Evolutionary conservation across 306 rosid genomes (phyloP).

Genomic region (Casuarina glauca): DNA sequence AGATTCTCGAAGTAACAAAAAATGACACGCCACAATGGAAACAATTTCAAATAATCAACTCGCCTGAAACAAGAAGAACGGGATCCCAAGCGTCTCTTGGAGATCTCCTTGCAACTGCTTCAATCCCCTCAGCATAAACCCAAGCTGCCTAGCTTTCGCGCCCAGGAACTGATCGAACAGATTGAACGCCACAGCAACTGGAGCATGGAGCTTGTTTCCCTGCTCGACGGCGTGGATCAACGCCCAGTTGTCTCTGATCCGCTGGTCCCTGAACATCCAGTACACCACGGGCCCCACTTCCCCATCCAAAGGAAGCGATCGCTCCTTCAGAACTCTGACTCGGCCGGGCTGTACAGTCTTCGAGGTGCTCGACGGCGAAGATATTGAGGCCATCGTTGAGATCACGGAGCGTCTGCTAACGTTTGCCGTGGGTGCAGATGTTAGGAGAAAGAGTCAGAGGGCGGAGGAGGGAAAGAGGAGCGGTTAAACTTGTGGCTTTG

Average conservation of each 20-base stretch:
- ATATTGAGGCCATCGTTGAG: constrained; percentile 42
- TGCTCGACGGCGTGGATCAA: constrained; percentile 77
- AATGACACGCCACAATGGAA: too few relatives aligned
- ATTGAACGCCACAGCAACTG: constrained; percentile 82
- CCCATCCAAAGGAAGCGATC: constrained; percentile 21
- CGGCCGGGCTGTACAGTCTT: constrained; percentile 50
- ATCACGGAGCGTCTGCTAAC: constrained; percentile 18
- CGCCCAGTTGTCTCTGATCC: constrained; percentile 88
- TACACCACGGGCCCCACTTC: constrained; percentile 76
- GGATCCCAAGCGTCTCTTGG: constrained; percentile 52
- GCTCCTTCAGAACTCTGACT: constrained; percentile 55
- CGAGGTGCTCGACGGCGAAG: constrained; percentile 12
- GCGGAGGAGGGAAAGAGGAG: not conserved
- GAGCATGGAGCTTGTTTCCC: constrained; percentile 66
- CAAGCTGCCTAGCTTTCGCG: constrained; percentile 85
- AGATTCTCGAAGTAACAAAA: too few relatives aligned
- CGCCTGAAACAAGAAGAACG: constrained; percentile 76
- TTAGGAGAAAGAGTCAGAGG: not conserved
- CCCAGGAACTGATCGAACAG: constrained; percentile 77
- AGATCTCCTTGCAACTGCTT: constrained; percentile 52
- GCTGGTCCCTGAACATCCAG: constrained; percentile 98
- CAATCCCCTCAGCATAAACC: constrained; percentile 86
- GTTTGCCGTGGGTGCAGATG: constrained; percentile 18
- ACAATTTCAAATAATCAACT: not conserved
- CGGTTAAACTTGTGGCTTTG: constrained; percentile 47